phyloP scores from a whole-genome alignment of 306 rosid species.

The Trifolium subterraneum region DNA sequence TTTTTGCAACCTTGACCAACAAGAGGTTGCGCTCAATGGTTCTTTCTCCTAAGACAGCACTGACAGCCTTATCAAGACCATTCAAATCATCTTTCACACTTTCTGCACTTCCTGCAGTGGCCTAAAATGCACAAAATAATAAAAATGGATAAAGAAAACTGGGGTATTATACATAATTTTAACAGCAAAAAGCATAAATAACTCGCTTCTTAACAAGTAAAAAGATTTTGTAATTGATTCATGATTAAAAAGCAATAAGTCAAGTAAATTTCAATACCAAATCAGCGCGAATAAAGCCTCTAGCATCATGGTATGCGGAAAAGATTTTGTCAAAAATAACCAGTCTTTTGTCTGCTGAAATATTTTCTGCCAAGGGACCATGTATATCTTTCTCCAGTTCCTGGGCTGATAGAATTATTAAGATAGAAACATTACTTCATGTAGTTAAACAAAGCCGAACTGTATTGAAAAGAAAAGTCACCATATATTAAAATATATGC shows the following conservation, averaged over 20 bases:
- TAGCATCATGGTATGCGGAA: slow-evolving; percentile 93
- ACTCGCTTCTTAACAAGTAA: not conserved
- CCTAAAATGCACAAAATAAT: slow-evolving; percentile 55
- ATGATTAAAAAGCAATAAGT: slow-evolving; percentile 13
- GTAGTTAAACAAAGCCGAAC: slow-evolving; percentile 15
- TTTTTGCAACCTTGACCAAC: slow-evolving; percentile 83
- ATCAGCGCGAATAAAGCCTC: slow-evolving; percentile 91
- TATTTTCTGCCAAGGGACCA: slow-evolving; percentile 71
- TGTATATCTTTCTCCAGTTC: slow-evolving; percentile 92
- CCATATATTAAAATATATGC: slow-evolving; percentile 13
- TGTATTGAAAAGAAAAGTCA: slow-evolving; percentile 21
- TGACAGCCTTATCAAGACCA: slow-evolving; percentile 98
- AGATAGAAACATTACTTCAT: slow-evolving; percentile 42
- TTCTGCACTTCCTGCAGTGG: slow-evolving; percentile 85
- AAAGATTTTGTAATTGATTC: slow-evolving; percentile 13
- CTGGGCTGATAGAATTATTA: slow-evolving; percentile 75
- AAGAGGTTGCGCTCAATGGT: slow-evolving; percentile 93
- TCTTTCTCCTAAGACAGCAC: slow-evolving; percentile 91
- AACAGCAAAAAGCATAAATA: not conserved
- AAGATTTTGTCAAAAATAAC: slow-evolving; percentile 87
- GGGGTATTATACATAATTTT: slow-evolving; percentile 6
- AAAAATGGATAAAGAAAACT: slow-evolving; percentile 29
- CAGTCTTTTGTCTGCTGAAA: slow-evolving; percentile 78
- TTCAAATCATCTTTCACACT: slow-evolving; percentile 86
- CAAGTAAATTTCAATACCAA: slow-evolving; percentile 70